These are phyloP conservation scores for Plasmodiophora brassicae DNA, from an alignment of 208 protist genomes.

Conservation along the genomic window DNA sequence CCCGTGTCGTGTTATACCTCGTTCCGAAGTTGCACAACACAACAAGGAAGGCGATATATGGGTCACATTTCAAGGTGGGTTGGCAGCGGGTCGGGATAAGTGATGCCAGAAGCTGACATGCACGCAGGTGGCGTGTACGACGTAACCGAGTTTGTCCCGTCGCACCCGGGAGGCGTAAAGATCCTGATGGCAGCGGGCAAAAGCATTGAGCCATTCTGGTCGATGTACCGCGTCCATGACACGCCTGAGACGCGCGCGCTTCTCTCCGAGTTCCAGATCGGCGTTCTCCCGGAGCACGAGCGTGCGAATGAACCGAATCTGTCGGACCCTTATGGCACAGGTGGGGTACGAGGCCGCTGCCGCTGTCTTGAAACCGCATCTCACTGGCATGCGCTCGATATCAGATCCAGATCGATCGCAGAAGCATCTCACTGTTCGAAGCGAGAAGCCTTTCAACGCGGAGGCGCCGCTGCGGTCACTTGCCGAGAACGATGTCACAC, in stretches of 20 bases:
- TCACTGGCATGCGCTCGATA: background rate
- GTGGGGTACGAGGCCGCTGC: background rate
- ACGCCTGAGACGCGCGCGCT: constrained; percentile 55
- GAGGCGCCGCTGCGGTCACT: constrained; percentile 59
- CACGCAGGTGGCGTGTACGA: constrained; percentile 60
- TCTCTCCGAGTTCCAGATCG: constrained; percentile 50
- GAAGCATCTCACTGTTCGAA: constrained; percentile 54
- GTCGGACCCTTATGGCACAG: background rate
- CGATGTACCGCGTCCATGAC: constrained; percentile 63
- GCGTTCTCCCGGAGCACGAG: background rate
- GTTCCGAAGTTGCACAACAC: background rate
- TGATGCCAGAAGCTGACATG: background rate
- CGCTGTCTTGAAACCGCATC: background rate
- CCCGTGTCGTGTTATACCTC: too few species aligned
- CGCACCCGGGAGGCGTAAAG: constrained; percentile 69
- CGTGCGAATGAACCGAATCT: background rate
- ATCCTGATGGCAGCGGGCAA: constrained; percentile 67
- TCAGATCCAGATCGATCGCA: constrained; percentile 43
- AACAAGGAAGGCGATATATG: background rate
- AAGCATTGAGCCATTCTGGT: constrained; percentile 69
- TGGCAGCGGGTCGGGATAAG: background rate
- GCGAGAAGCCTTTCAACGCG: constrained; percentile 65
- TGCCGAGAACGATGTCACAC: constrained; percentile 60
- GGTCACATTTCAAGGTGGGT: background rate
- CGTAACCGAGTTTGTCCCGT: constrained; percentile 66